Evolutionary conservation across 371 early-diverging fungal species (phyloP).

Genomic region (Smittium culicis): DNA sequence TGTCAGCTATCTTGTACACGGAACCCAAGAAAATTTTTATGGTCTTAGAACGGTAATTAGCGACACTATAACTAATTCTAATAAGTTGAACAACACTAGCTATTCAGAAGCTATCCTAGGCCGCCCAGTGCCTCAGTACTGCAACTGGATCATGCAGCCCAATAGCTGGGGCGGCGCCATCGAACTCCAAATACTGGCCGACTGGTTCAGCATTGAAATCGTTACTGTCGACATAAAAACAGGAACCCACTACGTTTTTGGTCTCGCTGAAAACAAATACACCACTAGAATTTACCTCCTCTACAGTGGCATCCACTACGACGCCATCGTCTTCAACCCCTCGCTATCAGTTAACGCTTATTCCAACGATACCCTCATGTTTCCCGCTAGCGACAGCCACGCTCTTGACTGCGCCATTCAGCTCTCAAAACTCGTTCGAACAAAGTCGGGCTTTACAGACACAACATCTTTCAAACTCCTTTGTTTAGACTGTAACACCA

Average conservation of each 20-base stretch:
- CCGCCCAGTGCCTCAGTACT: constrained; percentile 26
- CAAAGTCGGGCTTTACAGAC: constrained; percentile 37
- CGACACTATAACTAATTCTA: constrained; percentile 19
- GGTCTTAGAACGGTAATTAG: constrained; percentile 2
- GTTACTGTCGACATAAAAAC: constrained; percentile 39
- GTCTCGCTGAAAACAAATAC: constrained; percentile 26
- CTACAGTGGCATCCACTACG: constrained; percentile 49
- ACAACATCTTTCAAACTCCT: constrained; percentile 34
- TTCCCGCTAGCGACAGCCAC: constrained; percentile 22
- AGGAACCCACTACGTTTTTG: constrained; percentile 37
- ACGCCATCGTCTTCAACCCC: constrained; percentile 36
- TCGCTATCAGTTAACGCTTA: constrained; percentile 13
- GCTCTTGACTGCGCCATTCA: constrained; percentile 19
- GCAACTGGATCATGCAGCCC: constrained; percentile 35
- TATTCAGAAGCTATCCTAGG: constrained; percentile 40
- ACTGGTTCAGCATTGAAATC: constrained; percentile 34
- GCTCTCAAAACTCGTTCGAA: constrained; percentile 32
- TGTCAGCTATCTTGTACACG: constrained; percentile 10
- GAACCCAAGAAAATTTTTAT: constrained; percentile 7
- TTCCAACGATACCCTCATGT: constrained; percentile 42
- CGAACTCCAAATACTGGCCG: constrained; percentile 34
- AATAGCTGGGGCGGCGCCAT: constrained; percentile 56
- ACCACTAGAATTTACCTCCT: constrained; percentile 27
- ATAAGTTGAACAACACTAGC: constrained; percentile 21
- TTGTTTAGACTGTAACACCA: constrained; percentile 32